Conservation (phyloP, 163 green algal genomes). For the Trebouxiophyceae sp. region DNA sequence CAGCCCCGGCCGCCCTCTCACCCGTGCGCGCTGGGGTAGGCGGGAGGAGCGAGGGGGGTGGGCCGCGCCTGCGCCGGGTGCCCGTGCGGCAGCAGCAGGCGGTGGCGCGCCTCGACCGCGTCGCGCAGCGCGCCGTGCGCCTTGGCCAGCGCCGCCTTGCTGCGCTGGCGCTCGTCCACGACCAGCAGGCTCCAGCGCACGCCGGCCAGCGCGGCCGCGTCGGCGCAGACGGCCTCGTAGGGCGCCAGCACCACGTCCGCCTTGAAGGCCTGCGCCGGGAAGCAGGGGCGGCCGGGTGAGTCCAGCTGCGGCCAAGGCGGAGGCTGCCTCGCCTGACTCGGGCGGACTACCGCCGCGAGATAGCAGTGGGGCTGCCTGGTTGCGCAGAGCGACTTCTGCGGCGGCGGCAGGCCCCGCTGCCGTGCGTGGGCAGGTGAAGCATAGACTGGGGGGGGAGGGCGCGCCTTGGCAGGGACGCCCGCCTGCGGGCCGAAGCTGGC, state of each 20-base stretch:
- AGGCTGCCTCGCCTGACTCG: too few relatives aligned
- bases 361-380: too few relatives aligned
- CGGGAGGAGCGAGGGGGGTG: too few relatives aligned
- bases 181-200: slow-evolving; percentile 44
- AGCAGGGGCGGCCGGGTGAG: not conserved
- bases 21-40: too few relatives aligned
- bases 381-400: too few relatives aligned
- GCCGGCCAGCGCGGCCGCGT: slow-evolving; percentile 27
- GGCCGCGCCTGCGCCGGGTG: slow-evolving; percentile 6
- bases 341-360: too few relatives aligned
- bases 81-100: slow-evolving; percentile 10
- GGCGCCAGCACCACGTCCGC: slow-evolving; percentile 39
- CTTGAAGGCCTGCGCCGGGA: slow-evolving; percentile 29
- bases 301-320: not conserved
- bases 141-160: slow-evolving; percentile 26
- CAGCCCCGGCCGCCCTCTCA: too few relatives aligned
- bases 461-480: slow-evolving; percentile 1
- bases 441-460: too few relatives aligned
- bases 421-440: too few relatives aligned
- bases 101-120: slow-evolving; percentile 13
- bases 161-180: slow-evolving; percentile 44
- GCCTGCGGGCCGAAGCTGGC: not conserved
- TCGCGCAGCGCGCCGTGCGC: slow-evolving; percentile 26
- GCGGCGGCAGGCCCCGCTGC: too few relatives aligned
- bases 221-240: slow-evolving; percentile 35